Conservation (phyloP, 2,329 filamentous ascomycete genomes). For the Phialophora macrospora region DNA sequence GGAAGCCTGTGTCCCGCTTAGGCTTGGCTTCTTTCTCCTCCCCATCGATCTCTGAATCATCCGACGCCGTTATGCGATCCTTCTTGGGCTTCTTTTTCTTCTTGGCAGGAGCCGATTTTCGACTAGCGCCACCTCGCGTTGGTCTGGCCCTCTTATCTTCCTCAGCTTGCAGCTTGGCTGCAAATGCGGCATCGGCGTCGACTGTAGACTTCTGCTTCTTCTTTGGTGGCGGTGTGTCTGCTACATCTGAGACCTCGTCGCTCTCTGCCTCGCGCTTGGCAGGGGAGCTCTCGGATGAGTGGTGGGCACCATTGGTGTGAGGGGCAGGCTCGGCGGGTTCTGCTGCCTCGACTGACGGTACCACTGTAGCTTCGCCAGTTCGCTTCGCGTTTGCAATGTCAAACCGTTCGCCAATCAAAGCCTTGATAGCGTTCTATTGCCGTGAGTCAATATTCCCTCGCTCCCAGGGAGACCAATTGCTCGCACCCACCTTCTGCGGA, state of each 20-base stretch:
- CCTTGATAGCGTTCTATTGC: slow-evolving; percentile 69
- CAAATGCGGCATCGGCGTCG: slow-evolving; percentile 84
- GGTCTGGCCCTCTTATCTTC: slow-evolving; percentile 78
- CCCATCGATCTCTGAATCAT: slow-evolving; percentile 77
- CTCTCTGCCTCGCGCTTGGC: slow-evolving; percentile 51
- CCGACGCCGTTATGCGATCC: slow-evolving; percentile 56
- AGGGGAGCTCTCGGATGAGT: slow-evolving; percentile 44
- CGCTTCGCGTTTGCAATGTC: slow-evolving; percentile 66
- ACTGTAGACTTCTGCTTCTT: slow-evolving; percentile 66
- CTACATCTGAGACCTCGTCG: slow-evolving; percentile 48
- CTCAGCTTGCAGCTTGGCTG: slow-evolving; percentile 87
- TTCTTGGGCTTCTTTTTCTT: slow-evolving; percentile 58
- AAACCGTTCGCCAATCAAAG: slow-evolving; percentile 74
- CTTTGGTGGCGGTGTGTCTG: slow-evolving; percentile 57
- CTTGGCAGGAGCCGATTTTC: slow-evolving; percentile 64
- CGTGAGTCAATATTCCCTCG: slow-evolving; percentile 6
- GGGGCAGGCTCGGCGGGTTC: slow-evolving; percentile 33
- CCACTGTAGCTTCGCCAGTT: slow-evolving; percentile 47
- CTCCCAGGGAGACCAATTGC: neutral
- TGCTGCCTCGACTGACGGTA: slow-evolving; percentile 40
- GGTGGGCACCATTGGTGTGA: slow-evolving; percentile 46
- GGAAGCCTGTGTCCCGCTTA: slow-evolving; percentile 85
- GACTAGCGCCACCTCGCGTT: slow-evolving; percentile 72
- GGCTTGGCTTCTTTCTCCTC: slow-evolving; percentile 66
- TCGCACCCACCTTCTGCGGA: slow-evolving; percentile 61